Conservation (phyloP, 2,329 filamentous ascomycete genomes). For the Fusarium nurragi region DNA sequence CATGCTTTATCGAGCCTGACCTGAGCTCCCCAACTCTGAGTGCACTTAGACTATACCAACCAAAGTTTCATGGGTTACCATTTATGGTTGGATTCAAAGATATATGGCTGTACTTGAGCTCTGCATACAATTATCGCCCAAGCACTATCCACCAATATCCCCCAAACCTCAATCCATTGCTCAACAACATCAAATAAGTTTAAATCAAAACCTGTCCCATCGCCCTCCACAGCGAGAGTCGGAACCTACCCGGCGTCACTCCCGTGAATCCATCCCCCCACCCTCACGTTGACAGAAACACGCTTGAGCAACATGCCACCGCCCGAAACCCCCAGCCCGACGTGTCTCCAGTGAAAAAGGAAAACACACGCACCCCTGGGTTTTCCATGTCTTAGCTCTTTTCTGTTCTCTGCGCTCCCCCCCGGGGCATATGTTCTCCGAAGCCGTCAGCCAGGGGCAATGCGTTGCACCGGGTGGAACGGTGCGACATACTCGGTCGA, state of each 20-base stretch:
- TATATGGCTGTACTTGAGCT: no score
- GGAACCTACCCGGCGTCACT: slow-evolving; percentile 58
- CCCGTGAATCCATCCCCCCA: slow-evolving; percentile 59
- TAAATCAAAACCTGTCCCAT: slow-evolving; percentile 45
- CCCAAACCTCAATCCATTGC: neutral
- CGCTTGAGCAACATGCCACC: slow-evolving; percentile 59
- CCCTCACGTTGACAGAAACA: slow-evolving; percentile 63
- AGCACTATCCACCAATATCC: no score
- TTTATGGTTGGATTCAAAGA: no score
- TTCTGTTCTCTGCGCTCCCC: no score
- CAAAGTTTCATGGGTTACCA: no score
- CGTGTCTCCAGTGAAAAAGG: slow-evolving; percentile 56
- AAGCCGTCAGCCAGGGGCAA: slow-evolving; percentile 50
- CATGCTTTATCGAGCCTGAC: no score
- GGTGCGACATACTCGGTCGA: slow-evolving; percentile 49
- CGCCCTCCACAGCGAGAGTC: slow-evolving; percentile 52
- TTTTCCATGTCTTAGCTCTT: slow-evolving; percentile 11
- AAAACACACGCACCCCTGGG: slow-evolving; percentile 10
- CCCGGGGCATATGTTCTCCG: slow-evolving; percentile 44
- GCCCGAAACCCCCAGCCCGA: slow-evolving; percentile 52
- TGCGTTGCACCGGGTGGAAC: slow-evolving; percentile 40
- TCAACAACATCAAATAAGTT: neutral
- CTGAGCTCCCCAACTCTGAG: no score
- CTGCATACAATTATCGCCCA: no score
- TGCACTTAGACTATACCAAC: no score